These are phyloP conservation scores for Sporothrix variecibatus DNA, from an alignment of 2,329 filamentous ascomycete species.

Conservation along the genomic window DNA sequence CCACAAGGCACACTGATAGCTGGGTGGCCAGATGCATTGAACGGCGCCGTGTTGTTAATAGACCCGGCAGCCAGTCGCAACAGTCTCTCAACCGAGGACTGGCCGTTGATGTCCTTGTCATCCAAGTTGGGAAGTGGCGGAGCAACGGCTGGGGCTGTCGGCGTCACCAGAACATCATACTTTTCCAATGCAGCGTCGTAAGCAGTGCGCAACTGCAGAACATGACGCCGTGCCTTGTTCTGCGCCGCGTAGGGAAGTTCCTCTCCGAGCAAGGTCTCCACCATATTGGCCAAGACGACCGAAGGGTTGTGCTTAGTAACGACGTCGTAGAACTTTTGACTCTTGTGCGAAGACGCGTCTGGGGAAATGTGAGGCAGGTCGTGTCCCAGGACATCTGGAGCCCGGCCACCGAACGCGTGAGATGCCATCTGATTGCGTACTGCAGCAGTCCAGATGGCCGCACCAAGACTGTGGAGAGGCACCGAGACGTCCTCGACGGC, in stretches of 20 bases:
- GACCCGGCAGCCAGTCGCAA: slow-evolving; percentile 47
- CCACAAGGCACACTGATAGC: slow-evolving; percentile 50
- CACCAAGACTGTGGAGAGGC: slow-evolving; percentile 49
- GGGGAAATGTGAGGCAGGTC: slow-evolving; percentile 36
- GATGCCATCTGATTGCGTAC: slow-evolving; percentile 39
- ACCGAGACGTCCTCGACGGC: slow-evolving; percentile 49
- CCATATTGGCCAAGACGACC: slow-evolving; percentile 47
- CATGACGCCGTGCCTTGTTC: slow-evolving; percentile 50
- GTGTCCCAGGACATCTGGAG: slow-evolving; percentile 36
- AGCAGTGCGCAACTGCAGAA: slow-evolving; percentile 48
- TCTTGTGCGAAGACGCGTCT: slow-evolving; percentile 36
- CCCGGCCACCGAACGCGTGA: slow-evolving; percentile 35
- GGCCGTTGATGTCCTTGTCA: slow-evolving; percentile 30
- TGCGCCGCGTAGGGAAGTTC: slow-evolving; percentile 38
- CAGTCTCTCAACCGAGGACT: slow-evolving; percentile 45
- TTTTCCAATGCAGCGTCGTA: slow-evolving; percentile 47
- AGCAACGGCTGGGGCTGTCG: slow-evolving; percentile 49
- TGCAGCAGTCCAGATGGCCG: slow-evolving; percentile 51
- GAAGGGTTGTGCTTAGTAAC: slow-evolving; percentile 48
- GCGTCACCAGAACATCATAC: slow-evolving; percentile 52
- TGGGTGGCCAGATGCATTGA: slow-evolving; percentile 54
- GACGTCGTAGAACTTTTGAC: slow-evolving; percentile 47
- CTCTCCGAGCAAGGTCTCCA: slow-evolving; percentile 37
- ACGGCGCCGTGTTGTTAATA: slow-evolving; percentile 46
- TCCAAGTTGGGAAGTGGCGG: slow-evolving; percentile 41